phyloP scores from a whole-genome alignment of 2,329 filamentous ascomycete species.

The Colletotrichum sp. region DNA sequence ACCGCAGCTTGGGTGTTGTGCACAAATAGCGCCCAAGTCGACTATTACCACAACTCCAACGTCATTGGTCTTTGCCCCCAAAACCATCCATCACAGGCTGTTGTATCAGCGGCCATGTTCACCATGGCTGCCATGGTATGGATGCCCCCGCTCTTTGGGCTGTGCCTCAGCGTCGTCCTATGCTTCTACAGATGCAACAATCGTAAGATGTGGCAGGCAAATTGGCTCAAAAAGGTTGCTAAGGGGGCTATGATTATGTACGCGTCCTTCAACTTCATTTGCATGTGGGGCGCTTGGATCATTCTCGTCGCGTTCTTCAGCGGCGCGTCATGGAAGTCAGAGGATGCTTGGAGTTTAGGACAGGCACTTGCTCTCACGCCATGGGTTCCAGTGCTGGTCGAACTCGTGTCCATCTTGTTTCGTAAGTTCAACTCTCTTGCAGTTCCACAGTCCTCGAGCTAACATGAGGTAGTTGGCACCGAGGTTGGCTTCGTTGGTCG shows the following conservation, averaged over 20 bases:
- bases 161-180: slow-evolving; percentile 9
- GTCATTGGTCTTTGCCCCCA: background rate
- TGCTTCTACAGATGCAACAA: slow-evolving; percentile 15
- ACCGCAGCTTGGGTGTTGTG: slow-evolving; percentile 8
- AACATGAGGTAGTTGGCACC: background rate
- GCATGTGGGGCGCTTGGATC: slow-evolving; percentile 12
- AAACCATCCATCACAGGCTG: background rate
- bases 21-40: background rate
- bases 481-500: background rate
- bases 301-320: background rate
- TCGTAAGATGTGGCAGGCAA: slow-evolving; percentile 12
- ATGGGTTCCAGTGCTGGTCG: slow-evolving; percentile 1
- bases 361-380: slow-evolving; percentile 6
- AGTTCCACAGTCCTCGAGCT: background rate
- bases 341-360: background rate
- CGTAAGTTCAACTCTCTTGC: background rate
- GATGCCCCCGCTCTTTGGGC: slow-evolving; percentile 18
- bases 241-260: background rate
- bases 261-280: slow-evolving; percentile 5
- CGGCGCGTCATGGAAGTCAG: background rate
- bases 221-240: background rate
- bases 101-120: slow-evolving; percentile 5
- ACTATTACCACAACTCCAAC: background rate
- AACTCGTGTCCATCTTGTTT: background rate
- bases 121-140: slow-evolving; percentile 15